Evolutionary conservation across 1,284 basidiomycete genomes (phyloP).

Genomic region (Ceratobasidium sp.): DNA sequence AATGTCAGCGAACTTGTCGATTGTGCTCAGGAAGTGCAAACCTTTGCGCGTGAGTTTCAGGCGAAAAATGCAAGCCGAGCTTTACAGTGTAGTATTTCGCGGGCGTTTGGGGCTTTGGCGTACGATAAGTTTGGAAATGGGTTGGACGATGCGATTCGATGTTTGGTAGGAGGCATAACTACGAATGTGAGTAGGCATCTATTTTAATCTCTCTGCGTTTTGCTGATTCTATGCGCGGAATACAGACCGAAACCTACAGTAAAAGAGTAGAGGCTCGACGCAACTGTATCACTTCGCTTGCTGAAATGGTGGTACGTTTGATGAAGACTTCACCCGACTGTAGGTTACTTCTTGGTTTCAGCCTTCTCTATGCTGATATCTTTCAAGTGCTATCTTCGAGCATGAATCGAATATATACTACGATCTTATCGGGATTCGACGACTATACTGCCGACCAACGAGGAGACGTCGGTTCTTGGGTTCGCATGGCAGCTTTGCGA

Average conservation of each 20-base stretch:
- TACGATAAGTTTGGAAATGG: slow-evolving; percentile 68
- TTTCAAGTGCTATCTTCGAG: slow-evolving; percentile 8
- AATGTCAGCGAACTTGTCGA: slow-evolving; percentile 73
- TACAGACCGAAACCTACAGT: slow-evolving; percentile 45
- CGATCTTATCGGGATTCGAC: slow-evolving; percentile 69
- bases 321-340: slow-evolving; percentile 56
- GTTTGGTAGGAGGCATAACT: slow-evolving; percentile 69
- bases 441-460: slow-evolving; percentile 96
- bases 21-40: slow-evolving; percentile 69
- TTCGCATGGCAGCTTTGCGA: slow-evolving; percentile 79
- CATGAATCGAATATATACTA: slow-evolving; percentile 32
- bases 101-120: slow-evolving; percentile 76
- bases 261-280: slow-evolving; percentile 69
- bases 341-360: slow-evolving; percentile 61
- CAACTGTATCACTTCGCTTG: slow-evolving; percentile 75
- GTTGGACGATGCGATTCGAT: slow-evolving; percentile 64
- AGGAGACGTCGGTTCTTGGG: slow-evolving; percentile 98
- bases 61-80: slow-evolving; percentile 58
- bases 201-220: neutral
- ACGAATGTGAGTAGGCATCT: slow-evolving; percentile 59
- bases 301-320: slow-evolving; percentile 60
- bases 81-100: slow-evolving; percentile 80
- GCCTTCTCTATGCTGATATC: slow-evolving; percentile 4
- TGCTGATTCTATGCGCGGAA: neutral
- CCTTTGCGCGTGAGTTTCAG: slow-evolving; percentile 74